Conservation (phyloP, 2,329 filamentous ascomycete genomes). For the Bipolaris gigantea region DNA sequence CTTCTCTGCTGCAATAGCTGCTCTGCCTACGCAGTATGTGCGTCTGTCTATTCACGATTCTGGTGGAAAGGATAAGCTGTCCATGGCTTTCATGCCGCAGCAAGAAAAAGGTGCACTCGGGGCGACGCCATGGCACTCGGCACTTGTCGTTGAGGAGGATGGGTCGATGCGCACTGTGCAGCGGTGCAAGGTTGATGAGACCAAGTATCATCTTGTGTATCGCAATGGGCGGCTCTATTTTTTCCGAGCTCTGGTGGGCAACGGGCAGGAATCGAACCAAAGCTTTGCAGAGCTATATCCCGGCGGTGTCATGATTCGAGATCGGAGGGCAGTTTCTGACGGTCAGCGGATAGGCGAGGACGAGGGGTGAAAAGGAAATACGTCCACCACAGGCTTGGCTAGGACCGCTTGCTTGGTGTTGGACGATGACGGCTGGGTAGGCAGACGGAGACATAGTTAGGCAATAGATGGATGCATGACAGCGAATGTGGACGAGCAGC, state of each 20-base stretch:
- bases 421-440: background rate
- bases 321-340: constrained; percentile 44
- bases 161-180: constrained; percentile 27
- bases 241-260: constrained; percentile 23
- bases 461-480: background rate
- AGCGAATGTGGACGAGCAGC: background rate
- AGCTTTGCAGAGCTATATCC: constrained; percentile 33
- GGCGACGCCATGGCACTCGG: constrained; percentile 33
- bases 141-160: constrained; percentile 23
- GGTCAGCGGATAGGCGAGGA: background rate
- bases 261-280: constrained; percentile 8
- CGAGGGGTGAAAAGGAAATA: background rate
- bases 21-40: constrained; percentile 26
- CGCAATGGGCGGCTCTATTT: constrained; percentile 26
- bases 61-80: constrained; percentile 34
- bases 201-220: constrained; percentile 26
- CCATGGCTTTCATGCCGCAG: constrained; percentile 32
- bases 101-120: constrained; percentile 23
- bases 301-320: constrained; percentile 42
- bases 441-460: background rate
- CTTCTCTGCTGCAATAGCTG: constrained; percentile 27
- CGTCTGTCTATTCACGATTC: constrained; percentile 40
- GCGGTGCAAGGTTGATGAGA: constrained; percentile 20
- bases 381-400: background rate
- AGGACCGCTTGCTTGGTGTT: background rate